Evolutionary conservation across 2,329 filamentous ascomycete genomes (phyloP).

Genomic region (Lasiodiplodia citricola): DNA sequence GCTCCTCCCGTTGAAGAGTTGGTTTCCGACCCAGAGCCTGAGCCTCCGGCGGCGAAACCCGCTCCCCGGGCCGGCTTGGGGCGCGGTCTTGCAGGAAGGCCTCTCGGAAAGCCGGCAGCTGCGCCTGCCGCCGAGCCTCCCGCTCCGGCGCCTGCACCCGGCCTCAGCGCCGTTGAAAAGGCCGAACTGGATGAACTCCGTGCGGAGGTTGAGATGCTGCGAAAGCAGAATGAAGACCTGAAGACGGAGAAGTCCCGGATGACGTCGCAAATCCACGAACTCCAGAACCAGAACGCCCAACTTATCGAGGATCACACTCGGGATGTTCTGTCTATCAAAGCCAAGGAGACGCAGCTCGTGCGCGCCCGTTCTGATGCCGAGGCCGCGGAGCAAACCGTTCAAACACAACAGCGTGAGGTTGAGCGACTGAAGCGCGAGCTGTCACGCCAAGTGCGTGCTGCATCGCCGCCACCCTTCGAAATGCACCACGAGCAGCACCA

Average conservation of each 20-base stretch:
- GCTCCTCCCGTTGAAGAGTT: constrained; percentile 61
- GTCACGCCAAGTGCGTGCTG: constrained; percentile 57
- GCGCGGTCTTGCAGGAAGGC: constrained; percentile 80
- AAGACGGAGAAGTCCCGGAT: constrained; percentile 82
- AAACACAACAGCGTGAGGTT: constrained; percentile 83
- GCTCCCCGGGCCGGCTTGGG: constrained; percentile 69
- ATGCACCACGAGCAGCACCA: constrained; percentile 41
- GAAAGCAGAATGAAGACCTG: constrained; percentile 77
- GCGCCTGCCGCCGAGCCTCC: constrained; percentile 50
- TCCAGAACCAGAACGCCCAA: constrained; percentile 96
- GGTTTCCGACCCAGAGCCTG: constrained; percentile 50
- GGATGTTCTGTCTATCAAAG: constrained; percentile 94
- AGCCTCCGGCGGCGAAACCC: constrained; percentile 50
- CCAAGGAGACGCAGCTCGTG: constrained; percentile 96
- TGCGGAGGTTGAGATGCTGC: constrained; percentile 78
- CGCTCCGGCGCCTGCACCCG: constrained; percentile 60
- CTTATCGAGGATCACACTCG: constrained; percentile 97
- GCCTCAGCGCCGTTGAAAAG: constrained; percentile 78
- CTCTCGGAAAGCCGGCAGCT: constrained; percentile 71
- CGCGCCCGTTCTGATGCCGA: constrained; percentile 89
- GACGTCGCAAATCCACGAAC: constrained; percentile 85
- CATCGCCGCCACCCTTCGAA: constrained; percentile 61
- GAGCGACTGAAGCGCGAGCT: constrained; percentile 91
- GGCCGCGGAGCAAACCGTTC: constrained; percentile 82
- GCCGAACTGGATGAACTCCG: constrained; percentile 93